Base-by-base conservation (phyloP, 164 flowering plant species). In the Umbilicus rupestris region DNA sequence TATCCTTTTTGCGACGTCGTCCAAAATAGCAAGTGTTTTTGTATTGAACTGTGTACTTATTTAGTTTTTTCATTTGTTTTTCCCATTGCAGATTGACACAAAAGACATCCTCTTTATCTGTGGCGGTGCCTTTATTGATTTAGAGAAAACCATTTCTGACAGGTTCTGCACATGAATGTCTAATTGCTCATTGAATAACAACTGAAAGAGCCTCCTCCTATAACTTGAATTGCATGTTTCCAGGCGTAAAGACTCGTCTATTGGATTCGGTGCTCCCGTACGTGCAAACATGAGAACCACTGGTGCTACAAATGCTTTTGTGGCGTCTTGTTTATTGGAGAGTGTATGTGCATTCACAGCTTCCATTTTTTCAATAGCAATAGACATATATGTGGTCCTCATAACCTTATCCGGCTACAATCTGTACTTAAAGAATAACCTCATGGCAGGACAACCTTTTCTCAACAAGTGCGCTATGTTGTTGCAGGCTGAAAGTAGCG, bases 191-290 rank as follows among this genome's bases (percentile, higher is more conserved):
- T 26, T 15, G 22, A 28, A 22, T 46, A 33, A 44, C 37, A 24
- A 65, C 65, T 64, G 39, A 20, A 20, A 58, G 33, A 20, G 22
- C 44, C 65, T 55, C 44, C 65, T 55, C 57, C n/a, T 68, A 20
- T 55, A 70, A 60, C 64, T 67, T 66, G 64, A 7, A 70, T 15
- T 57, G 69, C 46, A 64, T 14, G 1, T n/a, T 70, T 66, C 12
- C 78, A 93, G 98, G 73, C 97, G 96, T 24, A 96, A 89, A 55
- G 98, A 90, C 79, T 89, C 98, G 65, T 93, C 98, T 39, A 89
- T 93, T 73, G 98, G 98, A 2, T 90, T 93, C 79, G 95, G 98
- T 66, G 94, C 97, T 39, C 97, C 97, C 8, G 88, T 93, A 14
- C 95, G 98, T 68, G 85, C 94, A 52, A 93, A 90, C 77, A 90